Conservation (phyloP, 495 filamentous ascomycete genomes). For the Hyaloscypha bicolor region DNA sequence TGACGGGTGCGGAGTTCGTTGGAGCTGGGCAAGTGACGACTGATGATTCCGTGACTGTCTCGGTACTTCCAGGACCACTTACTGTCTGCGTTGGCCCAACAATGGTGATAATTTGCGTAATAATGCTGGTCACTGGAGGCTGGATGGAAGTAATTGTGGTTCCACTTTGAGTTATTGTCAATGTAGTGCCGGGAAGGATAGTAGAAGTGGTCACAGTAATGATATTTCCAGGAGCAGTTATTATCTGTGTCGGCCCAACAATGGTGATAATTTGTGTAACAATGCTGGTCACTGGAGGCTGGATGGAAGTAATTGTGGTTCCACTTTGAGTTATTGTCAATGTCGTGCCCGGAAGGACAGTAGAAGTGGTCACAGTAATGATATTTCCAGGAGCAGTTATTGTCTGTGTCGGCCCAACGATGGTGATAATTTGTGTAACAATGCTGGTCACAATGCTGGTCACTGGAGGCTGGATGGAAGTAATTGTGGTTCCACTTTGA, state of each 20-base stretch:
- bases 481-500: conserved; percentile 7
- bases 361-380: background rate
- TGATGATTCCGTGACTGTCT: conserved; percentile 18
- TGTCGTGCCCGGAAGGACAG: background rate
- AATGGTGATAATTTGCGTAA: conserved; percentile 9
- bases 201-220: background rate
- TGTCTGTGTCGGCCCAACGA: conserved; percentile 4
- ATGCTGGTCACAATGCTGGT: background rate
- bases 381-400: background rate
- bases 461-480: background rate
- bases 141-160: background rate
- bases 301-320: background rate
- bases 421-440: background rate
- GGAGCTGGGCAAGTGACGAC: conserved; percentile 33
- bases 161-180: conserved; percentile 18
- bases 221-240: background rate
- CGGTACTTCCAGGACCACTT: conserved; percentile 7
- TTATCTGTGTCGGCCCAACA: conserved; percentile 3
- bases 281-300: background rate
- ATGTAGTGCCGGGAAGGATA: background rate
- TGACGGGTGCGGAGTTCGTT: conserved; percentile 26
- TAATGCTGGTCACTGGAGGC: background rate
- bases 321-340: conserved; percentile 19
- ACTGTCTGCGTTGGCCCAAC: conserved; percentile 11
- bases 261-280: conserved; percentile 2